phyloP scores from a whole-genome alignment of 768 basidiomycete genomes.

The Russula sp. region DNA sequence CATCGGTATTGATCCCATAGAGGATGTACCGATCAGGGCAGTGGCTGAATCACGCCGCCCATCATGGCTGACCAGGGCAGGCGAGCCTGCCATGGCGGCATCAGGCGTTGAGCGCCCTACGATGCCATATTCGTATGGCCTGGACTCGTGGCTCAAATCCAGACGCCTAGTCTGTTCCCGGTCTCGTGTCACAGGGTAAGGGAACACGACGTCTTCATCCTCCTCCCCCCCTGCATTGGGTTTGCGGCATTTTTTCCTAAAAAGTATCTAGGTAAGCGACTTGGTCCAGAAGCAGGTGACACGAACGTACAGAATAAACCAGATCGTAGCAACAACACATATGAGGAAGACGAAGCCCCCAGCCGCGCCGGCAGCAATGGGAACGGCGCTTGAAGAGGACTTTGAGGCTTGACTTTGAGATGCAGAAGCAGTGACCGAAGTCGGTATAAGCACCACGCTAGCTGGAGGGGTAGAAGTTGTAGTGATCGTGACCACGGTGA shows the following conservation, averaged over 20 bases:
- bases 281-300: not conserved
- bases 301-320: constrained; percentile 16
- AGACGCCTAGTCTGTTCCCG: constrained; percentile 7
- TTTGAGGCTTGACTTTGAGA: not conserved
- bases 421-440: not conserved
- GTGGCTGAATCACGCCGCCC: constrained; percentile 6
- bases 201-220: constrained; percentile 18
- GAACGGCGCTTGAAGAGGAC: constrained; percentile 2
- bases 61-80: not conserved
- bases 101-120: constrained; percentile 13
- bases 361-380: constrained; percentile 16
- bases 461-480: constrained; percentile 10
- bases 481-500: not conserved
- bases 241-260: constrained; percentile 14
- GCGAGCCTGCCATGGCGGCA: constrained; percentile 4
- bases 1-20: not conserved
- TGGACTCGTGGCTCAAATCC: constrained; percentile 15
- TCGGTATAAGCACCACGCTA: not conserved
- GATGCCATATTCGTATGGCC: constrained; percentile 18
- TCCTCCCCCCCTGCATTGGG: constrained; percentile 1
- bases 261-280: not conserved
- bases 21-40: constrained; percentile 1
- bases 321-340: constrained; percentile 3
- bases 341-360: constrained; percentile 17
- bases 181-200: constrained; percentile 20